Evolutionary conservation across 768 basidiomycete genomes (phyloP).

Genomic region (Russula lepida): DNA sequence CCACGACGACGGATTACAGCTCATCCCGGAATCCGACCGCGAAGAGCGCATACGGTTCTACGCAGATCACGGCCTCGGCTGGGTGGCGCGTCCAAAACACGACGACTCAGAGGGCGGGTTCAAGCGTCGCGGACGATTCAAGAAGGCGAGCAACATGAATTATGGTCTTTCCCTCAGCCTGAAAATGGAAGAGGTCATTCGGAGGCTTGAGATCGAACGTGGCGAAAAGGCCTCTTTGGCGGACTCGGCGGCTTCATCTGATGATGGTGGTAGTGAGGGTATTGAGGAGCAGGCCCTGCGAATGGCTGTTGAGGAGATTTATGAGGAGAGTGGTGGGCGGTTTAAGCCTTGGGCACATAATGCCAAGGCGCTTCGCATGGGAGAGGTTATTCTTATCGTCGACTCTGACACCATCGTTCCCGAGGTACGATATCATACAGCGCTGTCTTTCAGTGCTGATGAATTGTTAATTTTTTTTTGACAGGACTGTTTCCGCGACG

Average conservation of each 20-base stretch:
- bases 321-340: constrained; percentile 43
- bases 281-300: constrained; percentile 69
- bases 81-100: constrained; percentile 75
- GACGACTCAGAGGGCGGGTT: constrained; percentile 52
- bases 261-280: constrained; percentile 36
- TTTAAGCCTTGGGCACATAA: constrained; percentile 76
- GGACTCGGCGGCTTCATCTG: constrained; percentile 26
- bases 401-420: constrained; percentile 78
- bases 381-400: constrained; percentile 72
- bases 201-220: constrained; percentile 37
- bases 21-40: constrained; percentile 52
- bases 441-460: not conserved
- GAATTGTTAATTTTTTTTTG: not conserved
- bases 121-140: constrained; percentile 82
- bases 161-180: constrained; percentile 66
- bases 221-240: constrained; percentile 29
- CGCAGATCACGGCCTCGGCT: constrained; percentile 68
- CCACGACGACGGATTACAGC: constrained; percentile 78
- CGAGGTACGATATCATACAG: constrained; percentile 41
- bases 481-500: constrained; percentile 83
- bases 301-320: constrained; percentile 67
- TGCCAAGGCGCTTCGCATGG: constrained; percentile 64
- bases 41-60: constrained; percentile 67
- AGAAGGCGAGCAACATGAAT: constrained; percentile 93
- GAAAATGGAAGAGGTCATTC: constrained; percentile 45